These are phyloP conservation scores for Pseudonitzschia multiseries DNA, from an alignment of 108 stramenopile species.

Conservation along the genomic window DNA sequence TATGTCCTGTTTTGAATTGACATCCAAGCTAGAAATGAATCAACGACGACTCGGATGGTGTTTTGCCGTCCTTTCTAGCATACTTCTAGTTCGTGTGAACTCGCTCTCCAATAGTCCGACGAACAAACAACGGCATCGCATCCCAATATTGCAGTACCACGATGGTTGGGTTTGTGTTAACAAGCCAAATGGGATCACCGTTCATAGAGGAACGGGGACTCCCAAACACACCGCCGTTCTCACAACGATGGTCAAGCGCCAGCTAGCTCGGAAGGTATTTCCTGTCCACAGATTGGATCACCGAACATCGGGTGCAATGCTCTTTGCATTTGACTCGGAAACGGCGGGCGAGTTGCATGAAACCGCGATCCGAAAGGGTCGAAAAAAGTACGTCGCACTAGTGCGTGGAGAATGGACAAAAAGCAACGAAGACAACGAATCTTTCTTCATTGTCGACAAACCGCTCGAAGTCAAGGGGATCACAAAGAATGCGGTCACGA, in stretches of 20 bases:
- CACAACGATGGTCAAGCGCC: conserved; percentile 49
- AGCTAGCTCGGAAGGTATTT: conserved; percentile 63
- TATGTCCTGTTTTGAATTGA: too few species aligned
- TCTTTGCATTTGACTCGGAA: conserved; percentile 62
- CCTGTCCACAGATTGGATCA: conserved; percentile 79
- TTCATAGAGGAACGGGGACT: conserved; percentile 35
- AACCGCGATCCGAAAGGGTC: conserved; percentile 28
- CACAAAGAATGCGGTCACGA: conserved; percentile 46
- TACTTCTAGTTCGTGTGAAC: background rate
- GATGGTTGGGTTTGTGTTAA: conserved; percentile 64
- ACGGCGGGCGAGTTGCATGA: conserved; percentile 48
- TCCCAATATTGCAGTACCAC: conserved; percentile 59
- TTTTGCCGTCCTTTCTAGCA: background rate
- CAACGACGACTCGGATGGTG: too few species aligned
- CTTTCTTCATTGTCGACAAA: conserved; percentile 33
- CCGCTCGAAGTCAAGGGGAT: conserved; percentile 13
- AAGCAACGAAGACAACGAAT: conserved; percentile 10
- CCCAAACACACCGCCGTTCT: conserved; percentile 33
- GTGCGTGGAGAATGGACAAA: conserved; percentile 55
- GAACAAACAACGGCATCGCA: conserved; percentile 28
- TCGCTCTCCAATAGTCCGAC: conserved; percentile 37
- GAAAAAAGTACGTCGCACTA: conserved; percentile 68
- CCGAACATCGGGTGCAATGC: conserved; percentile 67
- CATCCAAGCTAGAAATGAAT: too few species aligned
- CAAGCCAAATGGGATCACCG: conserved; percentile 64